Percentiles rank a stretch among this genome's conserved stretches.
These are phyloP conservation scores for Ceratocystiopsis sp. DNA, from an alignment of 2,329 filamentous ascomycete species.

Conservation along the genomic window DNA sequence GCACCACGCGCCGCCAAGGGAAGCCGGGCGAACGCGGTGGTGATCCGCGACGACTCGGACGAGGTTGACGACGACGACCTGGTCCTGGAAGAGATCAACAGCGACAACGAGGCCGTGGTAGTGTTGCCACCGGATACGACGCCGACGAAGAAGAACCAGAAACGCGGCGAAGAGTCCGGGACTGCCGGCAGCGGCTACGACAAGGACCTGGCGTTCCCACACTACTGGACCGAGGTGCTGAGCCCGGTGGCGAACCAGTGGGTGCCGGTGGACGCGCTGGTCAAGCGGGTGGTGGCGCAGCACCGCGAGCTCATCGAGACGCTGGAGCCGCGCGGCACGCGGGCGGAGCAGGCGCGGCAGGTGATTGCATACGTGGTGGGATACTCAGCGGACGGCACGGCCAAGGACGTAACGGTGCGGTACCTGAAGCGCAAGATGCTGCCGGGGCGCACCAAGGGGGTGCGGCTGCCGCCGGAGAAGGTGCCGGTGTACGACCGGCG, in stretches of 20 bases:
- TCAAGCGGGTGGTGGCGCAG: conserved; percentile 51
- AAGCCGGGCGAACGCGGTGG: neutral
- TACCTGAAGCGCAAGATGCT: conserved; percentile 70
- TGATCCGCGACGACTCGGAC: neutral
- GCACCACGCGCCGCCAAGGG: too few relatives aligned
- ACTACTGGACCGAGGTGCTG: conserved; percentile 85
- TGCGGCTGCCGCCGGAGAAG: conserved; percentile 62
- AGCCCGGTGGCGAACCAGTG: conserved; percentile 68
- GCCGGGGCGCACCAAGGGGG: conserved; percentile 80
- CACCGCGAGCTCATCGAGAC: conserved; percentile 54
- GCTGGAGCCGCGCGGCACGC: conserved; percentile 68
- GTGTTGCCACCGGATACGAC: conserved; percentile 29
- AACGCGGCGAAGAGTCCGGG: too few relatives aligned
- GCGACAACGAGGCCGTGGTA: conserved; percentile 41
- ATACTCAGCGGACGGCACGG: conserved; percentile 67
- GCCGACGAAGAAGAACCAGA: neutral
- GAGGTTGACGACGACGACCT: conserved; percentile 22
- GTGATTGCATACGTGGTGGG: conserved; percentile 80
- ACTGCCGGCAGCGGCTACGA: conserved; percentile 33
- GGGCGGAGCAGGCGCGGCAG: conserved; percentile 74
- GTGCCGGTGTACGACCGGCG: conserved; percentile 60
- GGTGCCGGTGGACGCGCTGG: conserved; percentile 60
- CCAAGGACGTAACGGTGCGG: conserved; percentile 85
- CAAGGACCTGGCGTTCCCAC: conserved; percentile 62
- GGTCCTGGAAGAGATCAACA: conserved; percentile 32